A percentile compares a stretch with the other conserved stretches of the same genome.
These are phyloP conservation scores for Fonsecaea pedrosoi DNA, from an alignment of 2,329 filamentous ascomycete genomes.

Conservation along the genomic window DNA sequence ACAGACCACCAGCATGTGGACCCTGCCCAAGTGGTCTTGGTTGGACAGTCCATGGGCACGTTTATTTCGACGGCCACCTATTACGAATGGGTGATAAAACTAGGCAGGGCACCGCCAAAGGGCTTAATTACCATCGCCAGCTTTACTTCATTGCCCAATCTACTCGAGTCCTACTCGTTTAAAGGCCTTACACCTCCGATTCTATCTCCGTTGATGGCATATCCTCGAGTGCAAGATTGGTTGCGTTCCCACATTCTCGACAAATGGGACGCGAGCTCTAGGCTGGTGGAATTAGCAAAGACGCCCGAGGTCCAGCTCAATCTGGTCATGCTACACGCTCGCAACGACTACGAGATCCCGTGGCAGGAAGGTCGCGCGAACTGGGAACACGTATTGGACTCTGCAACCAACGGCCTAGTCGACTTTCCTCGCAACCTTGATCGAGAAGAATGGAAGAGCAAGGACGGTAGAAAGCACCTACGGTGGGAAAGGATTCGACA, in stretches of 20 bases:
- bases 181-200: constrained; percentile 76
- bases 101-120: constrained; percentile 69
- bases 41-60: constrained; percentile 89
- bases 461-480: constrained; percentile 48
- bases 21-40: constrained; percentile 74
- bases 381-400: constrained; percentile 46
- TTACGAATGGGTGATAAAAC: constrained; percentile 58
- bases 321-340: constrained; percentile 78
- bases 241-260: constrained; percentile 74
- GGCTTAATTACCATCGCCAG: constrained; percentile 79
- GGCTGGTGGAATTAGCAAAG: constrained; percentile 66
- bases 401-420: constrained; percentile 36
- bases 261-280: constrained; percentile 75
- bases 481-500: constrained; percentile 54
- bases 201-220: constrained; percentile 73
- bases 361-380: constrained; percentile 59
- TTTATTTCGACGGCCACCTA: constrained; percentile 77
- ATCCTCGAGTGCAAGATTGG: constrained; percentile 68
- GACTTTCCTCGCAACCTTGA: constrained; percentile 28
- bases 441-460: constrained; percentile 34
- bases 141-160: constrained; percentile 75
- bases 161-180: constrained; percentile 79
- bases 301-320: constrained; percentile 62
- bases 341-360: constrained; percentile 82
- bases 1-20: constrained; percentile 59